phyloP scores from a whole-genome alignment of 1,284 basidiomycete genomes.

The Marasmius fiardii region DNA sequence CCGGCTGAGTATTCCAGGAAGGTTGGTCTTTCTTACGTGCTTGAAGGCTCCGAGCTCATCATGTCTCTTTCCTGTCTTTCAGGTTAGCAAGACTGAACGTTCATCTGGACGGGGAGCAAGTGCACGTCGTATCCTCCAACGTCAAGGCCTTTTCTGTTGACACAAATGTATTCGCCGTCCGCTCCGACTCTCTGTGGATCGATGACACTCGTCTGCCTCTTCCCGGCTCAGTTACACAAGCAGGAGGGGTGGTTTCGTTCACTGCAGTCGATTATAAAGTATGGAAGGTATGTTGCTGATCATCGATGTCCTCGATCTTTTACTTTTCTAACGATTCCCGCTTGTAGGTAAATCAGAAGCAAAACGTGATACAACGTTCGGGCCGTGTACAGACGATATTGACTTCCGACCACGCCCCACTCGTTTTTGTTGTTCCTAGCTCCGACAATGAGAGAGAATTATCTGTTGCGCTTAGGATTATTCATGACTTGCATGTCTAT shows the following conservation, averaged over 20 bases:
- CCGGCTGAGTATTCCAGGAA: slow-evolving; percentile 52
- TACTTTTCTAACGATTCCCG: not conserved
- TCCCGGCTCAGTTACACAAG: not conserved
- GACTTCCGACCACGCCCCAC: slow-evolving; percentile 38
- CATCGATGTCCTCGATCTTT: not conserved
- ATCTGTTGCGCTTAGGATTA: slow-evolving; percentile 59
- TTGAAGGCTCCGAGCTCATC: not conserved
- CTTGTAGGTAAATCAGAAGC: not conserved
- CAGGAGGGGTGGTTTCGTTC: slow-evolving; percentile 12
- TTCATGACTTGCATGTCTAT: slow-evolving; percentile 66
- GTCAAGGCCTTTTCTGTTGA: slow-evolving; percentile 22
- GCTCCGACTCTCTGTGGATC: slow-evolving; percentile 12
- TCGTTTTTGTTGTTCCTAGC: slow-evolving; percentile 56
- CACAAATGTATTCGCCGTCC: slow-evolving; percentile 10
- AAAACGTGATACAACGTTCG: slow-evolving; percentile 30
- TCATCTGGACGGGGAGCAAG: slow-evolving; percentile 4
- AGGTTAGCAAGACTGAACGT: slow-evolving; percentile 15
- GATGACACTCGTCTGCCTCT: slow-evolving; percentile 15
- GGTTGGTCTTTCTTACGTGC: slow-evolving; percentile 37
- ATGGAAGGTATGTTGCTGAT: slow-evolving; percentile 19
- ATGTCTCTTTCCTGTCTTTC: slow-evolving; percentile 27
- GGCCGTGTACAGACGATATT: slow-evolving; percentile 67
- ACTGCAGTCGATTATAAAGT: slow-evolving; percentile 14
- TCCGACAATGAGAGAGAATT: slow-evolving; percentile 27
- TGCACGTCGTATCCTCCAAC: slow-evolving; percentile 21